Evolutionary conservation across 176 grass and related monocot genomes (phyloP), one percentile per base, ranked within the genome.

Genomic region (Oryza brachyantha): DNA sequence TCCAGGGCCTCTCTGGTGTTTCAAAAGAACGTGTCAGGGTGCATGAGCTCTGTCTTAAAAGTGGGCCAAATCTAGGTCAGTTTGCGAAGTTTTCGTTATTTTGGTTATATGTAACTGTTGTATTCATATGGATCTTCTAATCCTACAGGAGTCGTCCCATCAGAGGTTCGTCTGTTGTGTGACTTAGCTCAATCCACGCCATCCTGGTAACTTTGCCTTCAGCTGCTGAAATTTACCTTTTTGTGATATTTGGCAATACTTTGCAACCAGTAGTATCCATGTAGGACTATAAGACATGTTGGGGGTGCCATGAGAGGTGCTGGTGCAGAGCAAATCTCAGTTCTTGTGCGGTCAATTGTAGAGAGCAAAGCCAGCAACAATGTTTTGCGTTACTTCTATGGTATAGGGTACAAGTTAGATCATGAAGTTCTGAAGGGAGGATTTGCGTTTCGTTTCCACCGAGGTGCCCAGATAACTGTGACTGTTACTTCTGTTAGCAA

Each of bases 291-390:
- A 78, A 76, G 86, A 80, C 96, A 99, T 85, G 66, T 91, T 67
- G 92, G 92, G 48, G 96, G 96, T 74, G 66, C 96, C 67, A 89
- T 91, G 86, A 90, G 92, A 94, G 90, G 96, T 74, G 84, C 90
- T 37, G 86, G 81, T 82, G 96, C 96, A 7, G 96, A 99, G 63
- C 96, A 98, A 82, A 77, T 98, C 71, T 98, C 92, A 48, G 88
- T 94, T 78, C 74, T 94, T 57, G 95, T 94, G 60, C 90, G 90
- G 70, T 61, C 72, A 17, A 26, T 93, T 64, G 71, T 91, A 37
- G 95, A 94, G 78, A 92, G 92, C 83, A 94, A 92, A 88, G 87
- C 86, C n/a, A 91, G 92, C 90, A 97, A 74, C 81, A 90, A 91
- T 17, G 94, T 85, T 9, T 66, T 97, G 79, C 89, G 86, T 32